Evolutionary conservation across 2,329 filamentous ascomycete genomes (phyloP), one percentile per base, ranked within the genome.

Genomic region (Pseudopithomyces chartarum): DNA sequence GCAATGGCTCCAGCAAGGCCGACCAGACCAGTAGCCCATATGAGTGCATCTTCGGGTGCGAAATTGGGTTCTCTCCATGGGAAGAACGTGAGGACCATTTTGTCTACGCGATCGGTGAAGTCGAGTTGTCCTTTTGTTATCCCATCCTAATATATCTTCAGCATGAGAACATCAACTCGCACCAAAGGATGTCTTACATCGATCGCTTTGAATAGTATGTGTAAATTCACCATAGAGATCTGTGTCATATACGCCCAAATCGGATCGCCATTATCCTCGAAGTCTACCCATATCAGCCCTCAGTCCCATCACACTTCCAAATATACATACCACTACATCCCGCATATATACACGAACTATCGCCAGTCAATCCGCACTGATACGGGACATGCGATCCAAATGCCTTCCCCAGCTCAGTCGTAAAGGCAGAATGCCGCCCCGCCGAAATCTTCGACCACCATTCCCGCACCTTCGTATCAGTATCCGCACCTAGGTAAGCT

Each of bases 111-210:
- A 12, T 50, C 34, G 23, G 33, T 50, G 34, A 50, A 50, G 34
- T 50, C 47, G 8, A 50, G 34, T 50, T 50, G 47, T 4, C 47
- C 47, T 17, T 50, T 50, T 13, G 47, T 50, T 40, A 50, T 40
- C 17, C 47, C 47, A 29, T 50, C 47, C 47, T 50, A 8, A 15
- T 20, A 4, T 23, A 8, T 1, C 26, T n/a, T 38, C 12, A 39
- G 38, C 15, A 22, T 12, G 13, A 2, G 15, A 33, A 22, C 29
- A 11, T 20, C 11, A 22, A 13, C 8, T n/a, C 1, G 4, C 12
- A 49, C 22, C 11, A n/a, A 20, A 2, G 34, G 7, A 3, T 13
- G 15, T 20, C 32, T 39, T 38, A 49, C 32, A n/a, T 50, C 47
- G 26, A 50, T 50, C 6, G 34, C 47, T 50, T 50, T 50, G 20